These are phyloP conservation scores for Bryopsis sp. DNA, from an alignment of 139 green algal species.

Conservation along the genomic window DNA sequence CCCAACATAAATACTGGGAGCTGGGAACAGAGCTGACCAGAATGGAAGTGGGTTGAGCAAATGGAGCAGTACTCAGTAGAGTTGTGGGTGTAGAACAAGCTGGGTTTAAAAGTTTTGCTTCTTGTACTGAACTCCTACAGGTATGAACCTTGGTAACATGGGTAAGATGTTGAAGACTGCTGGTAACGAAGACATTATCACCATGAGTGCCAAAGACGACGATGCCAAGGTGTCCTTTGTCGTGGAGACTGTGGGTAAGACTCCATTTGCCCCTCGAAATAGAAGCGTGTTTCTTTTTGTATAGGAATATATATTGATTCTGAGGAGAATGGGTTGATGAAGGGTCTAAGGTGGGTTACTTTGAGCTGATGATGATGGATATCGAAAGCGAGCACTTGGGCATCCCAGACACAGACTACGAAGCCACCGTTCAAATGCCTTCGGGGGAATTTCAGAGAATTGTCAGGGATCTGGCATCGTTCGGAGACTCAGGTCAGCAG, in stretches of 20 bases:
- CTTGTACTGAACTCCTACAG: neutral
- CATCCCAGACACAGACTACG: constrained; percentile 92
- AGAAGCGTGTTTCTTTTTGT: constrained; percentile 1
- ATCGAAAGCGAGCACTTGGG: constrained; percentile 97
- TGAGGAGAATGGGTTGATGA: neutral
- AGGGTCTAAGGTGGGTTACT: constrained; percentile 47
- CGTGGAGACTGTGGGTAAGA: constrained; percentile 70
- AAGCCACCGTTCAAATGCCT: constrained; percentile 81
- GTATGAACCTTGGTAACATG: constrained; percentile 8
- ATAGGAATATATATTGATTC: no score
- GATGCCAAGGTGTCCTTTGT: constrained; percentile 91
- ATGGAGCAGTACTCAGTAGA: neutral
- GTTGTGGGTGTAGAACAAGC: constrained; percentile 3
- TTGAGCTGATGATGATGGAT: constrained; percentile 99
- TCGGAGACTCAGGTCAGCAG: constrained; percentile 81
- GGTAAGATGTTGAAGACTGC: constrained; percentile 14
- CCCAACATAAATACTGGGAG: no score
- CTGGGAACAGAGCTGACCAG: no score
- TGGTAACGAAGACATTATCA: constrained; percentile 92
- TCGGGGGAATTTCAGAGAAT: constrained; percentile 89
- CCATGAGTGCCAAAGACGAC: constrained; percentile 91
- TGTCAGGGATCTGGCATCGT: constrained; percentile 73
- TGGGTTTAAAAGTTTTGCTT: constrained; percentile 10
- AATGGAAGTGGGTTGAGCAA: no score
- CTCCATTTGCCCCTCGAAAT: neutral